These are phyloP conservation scores for Rhizopogon rudus DNA, from an alignment of 768 basidiomycete genomes.

Conservation along the genomic window DNA sequence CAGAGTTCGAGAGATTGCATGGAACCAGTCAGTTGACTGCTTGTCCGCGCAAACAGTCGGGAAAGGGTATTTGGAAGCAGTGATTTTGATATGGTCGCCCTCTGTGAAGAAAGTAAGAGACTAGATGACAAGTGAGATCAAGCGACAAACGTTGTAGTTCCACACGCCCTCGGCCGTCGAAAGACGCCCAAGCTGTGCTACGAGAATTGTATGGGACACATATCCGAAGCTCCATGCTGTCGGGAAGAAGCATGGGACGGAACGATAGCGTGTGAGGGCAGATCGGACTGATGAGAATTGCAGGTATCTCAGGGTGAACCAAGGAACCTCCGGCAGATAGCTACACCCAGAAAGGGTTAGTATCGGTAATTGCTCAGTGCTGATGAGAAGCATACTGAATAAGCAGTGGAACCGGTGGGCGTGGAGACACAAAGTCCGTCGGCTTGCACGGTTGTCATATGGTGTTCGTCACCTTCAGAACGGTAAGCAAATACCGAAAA, in stretches of 20 bases:
- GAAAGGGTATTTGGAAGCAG: constrained; percentile 95
- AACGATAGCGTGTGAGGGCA: constrained; percentile 99
- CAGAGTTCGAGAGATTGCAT: constrained; percentile 90
- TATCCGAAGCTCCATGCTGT: constrained; percentile 96
- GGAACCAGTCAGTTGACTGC: constrained; percentile 98
- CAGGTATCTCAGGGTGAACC: constrained; percentile 96
- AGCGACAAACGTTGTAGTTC: constrained; percentile 82
- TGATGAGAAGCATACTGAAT: constrained; percentile 61
- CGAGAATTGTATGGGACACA: constrained; percentile 99
- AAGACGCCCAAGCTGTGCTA: constrained; percentile 98
- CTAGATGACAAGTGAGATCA: not conserved
- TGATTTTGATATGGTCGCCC: constrained; percentile 99
- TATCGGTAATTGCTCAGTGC: constrained; percentile 1
- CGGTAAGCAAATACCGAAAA: constrained; percentile 3
- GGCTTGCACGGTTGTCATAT: constrained; percentile 98
- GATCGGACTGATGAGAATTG: constrained; percentile 93
- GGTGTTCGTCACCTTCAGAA: constrained; percentile 89
- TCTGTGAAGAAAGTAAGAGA: constrained; percentile 42
- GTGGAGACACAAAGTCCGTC: constrained; percentile 94
- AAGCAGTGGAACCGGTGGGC: constrained; percentile 97
- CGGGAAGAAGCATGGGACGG: constrained; percentile 96
- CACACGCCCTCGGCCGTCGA: constrained; percentile 94
- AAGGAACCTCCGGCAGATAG: constrained; percentile 97
- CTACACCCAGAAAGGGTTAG: constrained; percentile 23
- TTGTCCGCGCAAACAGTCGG: constrained; percentile 98